phyloP scores from a whole-genome alignment of 2,329 filamentous ascomycete genomes.

The Diaporthe destruens region DNA sequence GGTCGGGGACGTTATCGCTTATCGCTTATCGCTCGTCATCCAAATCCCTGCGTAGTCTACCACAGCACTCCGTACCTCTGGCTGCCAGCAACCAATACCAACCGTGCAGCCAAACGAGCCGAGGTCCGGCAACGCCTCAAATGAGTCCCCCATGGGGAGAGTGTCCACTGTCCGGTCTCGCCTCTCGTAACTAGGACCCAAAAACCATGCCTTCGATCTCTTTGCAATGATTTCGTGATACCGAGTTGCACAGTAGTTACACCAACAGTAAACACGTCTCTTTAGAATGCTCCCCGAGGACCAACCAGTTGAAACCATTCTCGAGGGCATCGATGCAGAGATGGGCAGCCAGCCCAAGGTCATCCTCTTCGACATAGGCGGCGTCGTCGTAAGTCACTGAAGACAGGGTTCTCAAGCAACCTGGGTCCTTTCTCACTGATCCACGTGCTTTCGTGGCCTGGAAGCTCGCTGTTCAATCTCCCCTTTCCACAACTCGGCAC shows the following conservation, averaged over 20 bases:
- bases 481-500: neutral
- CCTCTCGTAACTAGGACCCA: neutral
- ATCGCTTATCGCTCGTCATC: slow-evolving; percentile 14
- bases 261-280: neutral
- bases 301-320: slow-evolving; percentile 48
- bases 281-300: slow-evolving; percentile 44
- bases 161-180: neutral
- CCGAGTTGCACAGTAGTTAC: neutral
- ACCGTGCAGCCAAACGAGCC: neutral
- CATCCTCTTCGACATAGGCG: slow-evolving; percentile 93
- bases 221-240: neutral
- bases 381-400: slow-evolving; percentile 85
- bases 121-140: slow-evolving; percentile 11
- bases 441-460: neutral
- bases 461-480: neutral
- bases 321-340: slow-evolving; percentile 49
- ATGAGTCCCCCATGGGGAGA: neutral
- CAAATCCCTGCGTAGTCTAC: too few species aligned
- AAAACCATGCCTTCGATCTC: neutral
- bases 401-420: too few species aligned
- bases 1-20: slow-evolving; percentile 30
- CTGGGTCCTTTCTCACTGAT: neutral
- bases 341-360: slow-evolving; percentile 75
- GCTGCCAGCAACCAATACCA: neutral
- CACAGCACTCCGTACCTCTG: neutral